phyloP scores from a whole-genome alignment of 257 asterid species.

The Jacaranda mimosifolia region DNA sequence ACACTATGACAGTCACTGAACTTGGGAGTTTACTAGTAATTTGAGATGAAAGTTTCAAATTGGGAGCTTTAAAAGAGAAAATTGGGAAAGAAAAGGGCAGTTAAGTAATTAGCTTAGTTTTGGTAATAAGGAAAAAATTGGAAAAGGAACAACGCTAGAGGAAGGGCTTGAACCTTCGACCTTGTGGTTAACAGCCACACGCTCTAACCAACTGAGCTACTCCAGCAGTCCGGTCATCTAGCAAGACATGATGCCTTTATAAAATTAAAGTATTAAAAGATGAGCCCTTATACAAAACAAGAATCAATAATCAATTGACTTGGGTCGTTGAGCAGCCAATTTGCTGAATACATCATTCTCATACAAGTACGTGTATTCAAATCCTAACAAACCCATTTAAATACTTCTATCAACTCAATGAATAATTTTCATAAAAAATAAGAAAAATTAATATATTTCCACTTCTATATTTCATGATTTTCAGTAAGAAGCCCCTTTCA shows the following conservation, averaged over 20 bases:
- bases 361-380: too few species aligned
- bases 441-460: neutral
- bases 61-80: neutral
- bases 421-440: too few species aligned
- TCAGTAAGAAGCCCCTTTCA: too few species aligned
- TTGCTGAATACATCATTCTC: too few species aligned
- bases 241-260: too few species aligned
- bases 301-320: too few species aligned
- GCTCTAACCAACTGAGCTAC: constrained; percentile 98
- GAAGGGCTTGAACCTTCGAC: constrained; percentile 75
- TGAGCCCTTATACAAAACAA: too few species aligned
- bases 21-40: neutral
- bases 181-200: constrained; percentile 99
- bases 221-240: too few species aligned
- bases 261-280: too few species aligned
- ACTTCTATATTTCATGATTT: neutral
- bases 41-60: neutral
- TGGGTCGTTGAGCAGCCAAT: too few species aligned
- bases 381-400: too few species aligned
- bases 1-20: neutral
- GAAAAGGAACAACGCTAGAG: constrained; percentile 41
- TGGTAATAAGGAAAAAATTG: neutral
- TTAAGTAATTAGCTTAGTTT: neutral
- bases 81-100: neutral
- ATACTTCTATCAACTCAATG: too few species aligned